Conservation (phyloP, 2,329 filamentous ascomycete genomes). For the Penicillium oxalicum region DNA sequence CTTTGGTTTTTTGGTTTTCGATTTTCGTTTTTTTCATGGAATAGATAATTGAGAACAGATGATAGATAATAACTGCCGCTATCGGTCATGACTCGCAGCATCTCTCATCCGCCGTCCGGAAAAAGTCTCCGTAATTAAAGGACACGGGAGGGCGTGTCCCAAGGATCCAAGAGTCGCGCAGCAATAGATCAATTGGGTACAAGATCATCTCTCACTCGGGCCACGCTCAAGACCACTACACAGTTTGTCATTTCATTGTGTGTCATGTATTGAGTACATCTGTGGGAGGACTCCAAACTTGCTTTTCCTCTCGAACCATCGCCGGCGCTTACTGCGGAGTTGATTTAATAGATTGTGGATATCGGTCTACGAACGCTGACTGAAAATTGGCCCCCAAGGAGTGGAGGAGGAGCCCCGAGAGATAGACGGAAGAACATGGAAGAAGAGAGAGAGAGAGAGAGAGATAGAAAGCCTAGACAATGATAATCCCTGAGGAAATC, state of each 20-base stretch:
- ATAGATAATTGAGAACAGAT: not conserved
- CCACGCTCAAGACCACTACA: too few species aligned
- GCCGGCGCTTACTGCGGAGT: too few species aligned
- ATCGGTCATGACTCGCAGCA: constrained; percentile 1
- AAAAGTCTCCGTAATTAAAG: not conserved
- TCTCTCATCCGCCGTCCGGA: not conserved
- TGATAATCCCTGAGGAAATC: too few species aligned
- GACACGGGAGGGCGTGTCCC: not conserved
- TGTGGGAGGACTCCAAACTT: too few species aligned
- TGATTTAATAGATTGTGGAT: not conserved
- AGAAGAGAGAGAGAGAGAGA: too few species aligned
- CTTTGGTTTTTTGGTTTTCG: too few species aligned
- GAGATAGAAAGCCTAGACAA: not conserved
- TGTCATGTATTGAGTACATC: too few species aligned
- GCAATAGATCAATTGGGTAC: too few species aligned
- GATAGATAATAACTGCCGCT: not conserved
- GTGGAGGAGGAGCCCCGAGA: not conserved
- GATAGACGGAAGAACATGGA: not conserved
- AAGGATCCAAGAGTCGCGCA: not conserved
- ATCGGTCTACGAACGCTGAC: not conserved
- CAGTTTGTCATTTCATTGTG: too few species aligned
- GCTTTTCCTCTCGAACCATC: too few species aligned
- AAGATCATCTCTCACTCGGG: too few species aligned
- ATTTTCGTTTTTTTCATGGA: not conserved
- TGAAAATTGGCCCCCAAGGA: too few species aligned